Evolutionary conservation across 139 green algal species (phyloP).

Genomic region (Edaphochlamys debaryana): DNA sequence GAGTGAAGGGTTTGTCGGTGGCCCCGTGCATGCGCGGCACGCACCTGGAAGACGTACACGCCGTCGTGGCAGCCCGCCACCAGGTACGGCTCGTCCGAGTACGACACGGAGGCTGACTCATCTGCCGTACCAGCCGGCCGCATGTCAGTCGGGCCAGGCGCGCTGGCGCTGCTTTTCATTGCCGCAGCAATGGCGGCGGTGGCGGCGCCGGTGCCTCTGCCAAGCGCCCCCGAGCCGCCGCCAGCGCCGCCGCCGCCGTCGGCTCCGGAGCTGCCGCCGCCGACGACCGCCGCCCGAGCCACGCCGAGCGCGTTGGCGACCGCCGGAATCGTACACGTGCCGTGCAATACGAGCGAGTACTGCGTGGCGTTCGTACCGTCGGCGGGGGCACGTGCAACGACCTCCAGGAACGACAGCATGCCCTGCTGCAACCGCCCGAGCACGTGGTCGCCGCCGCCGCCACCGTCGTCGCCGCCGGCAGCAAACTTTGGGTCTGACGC

Average conservation of each 20-base stretch:
- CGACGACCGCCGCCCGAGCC: not conserved
- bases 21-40: too few species aligned
- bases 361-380: not conserved
- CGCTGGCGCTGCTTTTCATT: too few species aligned
- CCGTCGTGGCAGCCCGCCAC: constrained; percentile 32
- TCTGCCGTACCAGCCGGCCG: too few species aligned
- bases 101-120: too few species aligned
- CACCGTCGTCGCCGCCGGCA: not conserved
- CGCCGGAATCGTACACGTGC: not conserved
- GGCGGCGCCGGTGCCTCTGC: not conserved
- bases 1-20: too few species aligned
- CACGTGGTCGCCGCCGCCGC: not conserved
- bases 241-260: not conserved
- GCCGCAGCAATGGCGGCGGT: too few species aligned
- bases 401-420: constrained; percentile 43
- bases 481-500: not conserved
- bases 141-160: not conserved
- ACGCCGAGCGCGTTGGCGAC: not conserved
- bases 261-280: not conserved
- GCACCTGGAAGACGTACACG: not conserved
- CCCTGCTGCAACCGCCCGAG: constrained; percentile 14
- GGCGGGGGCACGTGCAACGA: not conserved
- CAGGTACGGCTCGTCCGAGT: not conserved
- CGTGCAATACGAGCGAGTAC: constrained; percentile 24
- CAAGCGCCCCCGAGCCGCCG: not conserved